Base-by-base conservation (phyloP, 148 eudicot genomes). In the Gaultheria prostrata region DNA sequence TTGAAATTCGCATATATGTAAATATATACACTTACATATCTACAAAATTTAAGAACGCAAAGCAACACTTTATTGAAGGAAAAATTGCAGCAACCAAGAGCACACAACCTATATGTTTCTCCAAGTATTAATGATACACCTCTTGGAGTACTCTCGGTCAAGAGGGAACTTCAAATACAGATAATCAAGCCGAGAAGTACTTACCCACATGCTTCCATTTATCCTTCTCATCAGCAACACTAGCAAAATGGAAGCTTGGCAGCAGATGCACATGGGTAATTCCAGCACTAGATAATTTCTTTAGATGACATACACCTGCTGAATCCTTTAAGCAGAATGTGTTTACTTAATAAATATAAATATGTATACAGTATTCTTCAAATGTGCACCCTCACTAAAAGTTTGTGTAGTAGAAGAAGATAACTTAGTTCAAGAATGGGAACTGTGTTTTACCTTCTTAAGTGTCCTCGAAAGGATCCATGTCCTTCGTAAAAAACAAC, bases 221-320 rank as follows among this genome's bases (percentile, higher is more conserved):
- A 83, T 84, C 88, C 87, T 93, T 97, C 70, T 91, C 89, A 80
- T 97, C 99, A 86, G 92, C 91, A 83, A 97, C 99, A 78, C 86
- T 93, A 79, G 92, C 98, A 92, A 97, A 97, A 61, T 97, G 98
- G 86, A 93, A 97, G 87, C 95, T 93, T 86, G 99, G 99, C 59
- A 97, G 86, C 85, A 97, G 90, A 91, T 97, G 98, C 56, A 97
- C 88, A 86, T 97, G 99, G 84, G 98, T 93, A 76, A 97, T 89
- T 85, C 99, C 99, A 83, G 98, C 98, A 87, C 84, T 79, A 9
- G 99, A 93, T 78, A 97, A 88, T 85, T 89, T 94, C 88, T 89
- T 93, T 79, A 97, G 87, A 90, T 97, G 99, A 79, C n/a, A 84
- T 49, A 93, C 86, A 75, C 98, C 93, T 32, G 95, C 94, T 61